Evolutionary conservation across 305 asterid species (phyloP), one percentile per base, ranked within the genome.

Genomic region (Fraxinus dipetala): DNA sequence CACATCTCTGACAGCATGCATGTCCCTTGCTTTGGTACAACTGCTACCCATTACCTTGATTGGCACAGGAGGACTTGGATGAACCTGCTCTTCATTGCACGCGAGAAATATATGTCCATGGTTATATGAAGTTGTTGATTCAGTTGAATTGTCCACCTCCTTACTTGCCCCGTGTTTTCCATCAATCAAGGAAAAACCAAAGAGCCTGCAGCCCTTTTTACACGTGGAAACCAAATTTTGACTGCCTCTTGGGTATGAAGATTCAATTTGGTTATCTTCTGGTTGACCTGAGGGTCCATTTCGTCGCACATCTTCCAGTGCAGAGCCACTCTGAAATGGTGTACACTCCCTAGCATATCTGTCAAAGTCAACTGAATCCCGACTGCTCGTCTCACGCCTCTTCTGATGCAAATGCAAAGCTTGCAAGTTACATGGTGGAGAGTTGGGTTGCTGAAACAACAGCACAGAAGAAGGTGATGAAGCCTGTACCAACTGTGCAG

Each of bases 1-100:
- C 91, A 89, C 78, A 84, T 94, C 97, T 82, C 97, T 91, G 7
- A 89, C 93, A 7, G 87, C 88, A 79, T 87, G 92, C 87, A 90
- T 87, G 65, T 91, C 90, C 63, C 84, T 89, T 24, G 84, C 88
- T 82, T 87, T 88, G 3, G 92, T 87, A 80, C 85, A 92, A 76
- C 88, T 85, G 86, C 88, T 86, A 32, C 82, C 91, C 76, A 82
- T 83, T 70, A 89, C 90, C 84, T 88, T 89, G 38, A 85, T 61
- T 83, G 86, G 78, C 16, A 87, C 24, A 2, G 93, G 89, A 80
- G 90, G 87, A 74, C 85, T 63, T 22, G 72, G 88, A 78, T 85
- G 88, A 65, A 86, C 76, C 87, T 82, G 89, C n/a, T 86, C 90
- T 20, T 87, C 91, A 59, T 38, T 77, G 75, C 75, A 69, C 4